These are phyloP conservation scores for Chlamydomonas sp. DNA, from an alignment of 139 green algal species.

Conservation along the genomic window DNA sequence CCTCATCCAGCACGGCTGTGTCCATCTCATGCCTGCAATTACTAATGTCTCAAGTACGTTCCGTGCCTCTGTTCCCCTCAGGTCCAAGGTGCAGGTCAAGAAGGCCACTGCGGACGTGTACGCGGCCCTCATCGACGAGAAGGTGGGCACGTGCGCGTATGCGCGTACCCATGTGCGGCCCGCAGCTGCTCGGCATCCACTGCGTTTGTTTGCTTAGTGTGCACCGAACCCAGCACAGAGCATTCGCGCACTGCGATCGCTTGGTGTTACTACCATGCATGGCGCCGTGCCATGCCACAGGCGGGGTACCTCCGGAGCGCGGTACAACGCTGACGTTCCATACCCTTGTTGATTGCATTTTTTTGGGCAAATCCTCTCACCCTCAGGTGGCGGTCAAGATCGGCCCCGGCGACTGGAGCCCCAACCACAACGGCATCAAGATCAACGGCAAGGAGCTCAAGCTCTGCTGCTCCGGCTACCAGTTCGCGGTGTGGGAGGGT, in stretches of 20 bases:
- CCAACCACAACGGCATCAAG: conserved; percentile 66
- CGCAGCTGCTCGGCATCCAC: too few species aligned
- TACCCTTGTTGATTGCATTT: neutral
- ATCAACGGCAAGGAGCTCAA: conserved; percentile 74
- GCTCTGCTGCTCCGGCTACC: conserved; percentile 64
- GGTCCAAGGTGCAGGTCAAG: conserved; percentile 71
- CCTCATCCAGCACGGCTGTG: too few species aligned
- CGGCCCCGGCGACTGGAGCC: conserved; percentile 79
- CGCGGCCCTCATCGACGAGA: conserved; percentile 86
- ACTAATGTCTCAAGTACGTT: too few species aligned
- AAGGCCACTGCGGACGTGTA: conserved; percentile 82
- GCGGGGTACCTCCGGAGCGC: too few species aligned
- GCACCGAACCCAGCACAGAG: too few species aligned
- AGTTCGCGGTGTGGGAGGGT: conserved; percentile 89
- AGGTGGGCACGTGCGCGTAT: conserved; percentile 61
- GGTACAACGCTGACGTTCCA: too few species aligned
- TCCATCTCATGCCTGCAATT: too few species aligned
- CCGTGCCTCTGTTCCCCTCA: neutral
- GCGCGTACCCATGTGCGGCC: neutral
- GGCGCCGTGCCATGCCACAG: too few species aligned
- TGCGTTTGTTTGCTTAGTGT: too few species aligned
- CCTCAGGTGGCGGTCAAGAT: conserved; percentile 78
- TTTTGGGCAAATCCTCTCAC: neutral
- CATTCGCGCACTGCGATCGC: too few species aligned
- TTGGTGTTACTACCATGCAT: too few species aligned